A percentile compares a stretch with the other conserved stretches of the same genome.
These are phyloP conservation scores for Pichia ethanolica DNA, from an alignment of 805 yeast genomes.

Conservation along the genomic window DNA sequence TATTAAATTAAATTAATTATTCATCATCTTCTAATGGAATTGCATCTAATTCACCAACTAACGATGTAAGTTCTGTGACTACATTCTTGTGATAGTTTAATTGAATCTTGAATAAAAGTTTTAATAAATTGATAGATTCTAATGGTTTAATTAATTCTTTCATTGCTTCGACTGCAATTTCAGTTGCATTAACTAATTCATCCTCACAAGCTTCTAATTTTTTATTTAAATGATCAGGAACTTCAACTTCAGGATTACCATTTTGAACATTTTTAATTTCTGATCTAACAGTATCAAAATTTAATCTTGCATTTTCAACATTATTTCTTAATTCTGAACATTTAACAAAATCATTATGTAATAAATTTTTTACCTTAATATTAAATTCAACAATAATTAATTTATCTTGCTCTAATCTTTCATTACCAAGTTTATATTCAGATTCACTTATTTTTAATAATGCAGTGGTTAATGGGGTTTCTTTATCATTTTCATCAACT, in stretches of 20 bases:
- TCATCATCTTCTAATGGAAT: conserved; percentile 38
- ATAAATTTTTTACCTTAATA: conserved; percentile 41
- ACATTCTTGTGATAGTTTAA: conserved; percentile 53
- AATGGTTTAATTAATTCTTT: conserved; percentile 61
- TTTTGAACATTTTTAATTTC: conserved; percentile 36
- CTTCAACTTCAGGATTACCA: conserved; percentile 32
- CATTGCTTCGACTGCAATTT: conserved; percentile 74
- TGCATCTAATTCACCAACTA: conserved; percentile 38
- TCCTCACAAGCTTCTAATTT: conserved; percentile 59
- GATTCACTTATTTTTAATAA: conserved; percentile 47
- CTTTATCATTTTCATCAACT: conserved; percentile 2
- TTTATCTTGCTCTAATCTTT: conserved; percentile 64
- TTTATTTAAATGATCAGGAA: conserved; percentile 44
- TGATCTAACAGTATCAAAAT: conserved; percentile 63
- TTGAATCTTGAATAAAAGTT: conserved; percentile 63
- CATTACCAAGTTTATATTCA: conserved; percentile 57
- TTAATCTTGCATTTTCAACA: conserved; percentile 63
- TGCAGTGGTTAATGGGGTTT: conserved; percentile 43
- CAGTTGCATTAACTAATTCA: conserved; percentile 72
- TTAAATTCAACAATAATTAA: conserved; percentile 54
- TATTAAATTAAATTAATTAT: neutral
- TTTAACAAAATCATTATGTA: conserved; percentile 53
- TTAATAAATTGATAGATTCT: conserved; percentile 54
- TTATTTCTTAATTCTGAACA: conserved; percentile 55
- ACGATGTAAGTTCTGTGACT: conserved; percentile 38